A percentile compares a stretch with the other conserved stretches of the same genome.
phyloP scores from a whole-genome alignment of 1,284 basidiomycete genomes.

The Boletus mariae region DNA sequence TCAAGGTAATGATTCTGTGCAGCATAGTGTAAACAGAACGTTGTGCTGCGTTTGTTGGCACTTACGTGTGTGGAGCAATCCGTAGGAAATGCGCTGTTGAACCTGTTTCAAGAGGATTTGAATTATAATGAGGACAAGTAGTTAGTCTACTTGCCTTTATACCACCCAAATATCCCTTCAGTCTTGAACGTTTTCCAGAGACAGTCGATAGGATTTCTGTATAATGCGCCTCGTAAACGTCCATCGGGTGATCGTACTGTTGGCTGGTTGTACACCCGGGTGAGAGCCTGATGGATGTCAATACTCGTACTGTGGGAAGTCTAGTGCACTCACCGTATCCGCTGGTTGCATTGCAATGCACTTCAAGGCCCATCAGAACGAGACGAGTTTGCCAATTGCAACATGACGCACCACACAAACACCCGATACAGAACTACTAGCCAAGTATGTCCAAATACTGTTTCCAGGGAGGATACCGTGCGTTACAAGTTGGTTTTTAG shows the following conservation, averaged over 20 bases:
- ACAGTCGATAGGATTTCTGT: conserved; percentile 92
- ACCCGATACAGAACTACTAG: conserved; percentile 87
- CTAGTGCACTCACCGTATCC: conserved; percentile 62
- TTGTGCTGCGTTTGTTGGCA: conserved; percentile 2
- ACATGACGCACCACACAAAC: conserved; percentile 77
- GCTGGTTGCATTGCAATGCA: conserved; percentile 87
- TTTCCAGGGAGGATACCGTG: conserved; percentile 65
- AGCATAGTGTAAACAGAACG: conserved; percentile 6
- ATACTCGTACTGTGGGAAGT: not conserved
- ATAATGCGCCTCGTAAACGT: conserved; percentile 71
- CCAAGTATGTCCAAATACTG: conserved; percentile 84
- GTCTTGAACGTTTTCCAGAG: conserved; percentile 92
- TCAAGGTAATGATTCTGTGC: conserved; percentile 78
- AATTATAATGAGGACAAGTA: not conserved
- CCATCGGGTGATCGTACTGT: conserved; percentile 73
- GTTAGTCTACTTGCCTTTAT: conserved; percentile 63
- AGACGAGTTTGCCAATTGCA: not conserved
- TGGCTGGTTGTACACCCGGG: conserved; percentile 96
- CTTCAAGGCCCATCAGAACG: conserved; percentile 35
- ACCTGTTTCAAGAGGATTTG: conserved; percentile 42
- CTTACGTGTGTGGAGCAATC: conserved; percentile 89
- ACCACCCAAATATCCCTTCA: conserved; percentile 89
- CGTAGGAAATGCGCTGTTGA: conserved; percentile 90
- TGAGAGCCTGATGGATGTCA: conserved; percentile 62
- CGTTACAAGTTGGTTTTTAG: conserved; percentile 73